These are phyloP conservation scores for Termitomyces heimii DNA, from an alignment of 768 basidiomycete species.

Conservation along the genomic window DNA sequence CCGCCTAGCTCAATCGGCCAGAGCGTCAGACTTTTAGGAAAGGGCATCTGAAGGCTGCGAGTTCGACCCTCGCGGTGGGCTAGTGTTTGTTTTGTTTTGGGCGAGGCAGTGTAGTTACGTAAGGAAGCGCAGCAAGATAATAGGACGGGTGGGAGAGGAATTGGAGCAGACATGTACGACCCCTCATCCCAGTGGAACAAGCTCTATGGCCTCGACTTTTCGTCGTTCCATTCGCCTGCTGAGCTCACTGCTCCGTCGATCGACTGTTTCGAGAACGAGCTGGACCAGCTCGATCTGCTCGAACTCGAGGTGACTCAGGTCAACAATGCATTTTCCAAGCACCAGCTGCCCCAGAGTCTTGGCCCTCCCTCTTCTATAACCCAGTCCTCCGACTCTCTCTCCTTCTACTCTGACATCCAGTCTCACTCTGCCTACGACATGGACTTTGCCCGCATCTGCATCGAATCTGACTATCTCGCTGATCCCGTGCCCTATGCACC, in stretches of 20 bases:
- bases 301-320: slow-evolving; percentile 60
- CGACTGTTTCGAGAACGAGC: slow-evolving; percentile 79
- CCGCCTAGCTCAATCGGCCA: slow-evolving; percentile 65
- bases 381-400: slow-evolving; percentile 69
- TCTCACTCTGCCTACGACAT: slow-evolving; percentile 58
- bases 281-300: slow-evolving; percentile 68
- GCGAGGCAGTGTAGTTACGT: slow-evolving; percentile 8
- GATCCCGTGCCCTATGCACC: slow-evolving; percentile 54
- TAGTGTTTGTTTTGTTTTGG: slow-evolving; percentile 7
- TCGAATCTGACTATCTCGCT: slow-evolving; percentile 24
- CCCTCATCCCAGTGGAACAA: slow-evolving; percentile 7
- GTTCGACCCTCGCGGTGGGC: slow-evolving; percentile 69
- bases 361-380: slow-evolving; percentile 78
- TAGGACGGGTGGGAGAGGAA: background rate
- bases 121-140: slow-evolving; percentile 5
- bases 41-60: slow-evolving; percentile 69
- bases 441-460: slow-evolving; percentile 60
- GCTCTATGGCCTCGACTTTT: slow-evolving; percentile 49
- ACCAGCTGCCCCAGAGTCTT: slow-evolving; percentile 47
- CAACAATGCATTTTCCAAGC: slow-evolving; percentile 59
- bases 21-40: slow-evolving; percentile 48
- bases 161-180: slow-evolving; percentile 14
- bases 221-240: slow-evolving; percentile 61
- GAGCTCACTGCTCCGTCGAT: slow-evolving; percentile 75
- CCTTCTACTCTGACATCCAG: slow-evolving; percentile 57